Evolutionary conservation across 2,329 filamentous ascomycete species (phyloP), one percentile per base, ranked within the genome.

Genomic region (Alternaria triticina): DNA sequence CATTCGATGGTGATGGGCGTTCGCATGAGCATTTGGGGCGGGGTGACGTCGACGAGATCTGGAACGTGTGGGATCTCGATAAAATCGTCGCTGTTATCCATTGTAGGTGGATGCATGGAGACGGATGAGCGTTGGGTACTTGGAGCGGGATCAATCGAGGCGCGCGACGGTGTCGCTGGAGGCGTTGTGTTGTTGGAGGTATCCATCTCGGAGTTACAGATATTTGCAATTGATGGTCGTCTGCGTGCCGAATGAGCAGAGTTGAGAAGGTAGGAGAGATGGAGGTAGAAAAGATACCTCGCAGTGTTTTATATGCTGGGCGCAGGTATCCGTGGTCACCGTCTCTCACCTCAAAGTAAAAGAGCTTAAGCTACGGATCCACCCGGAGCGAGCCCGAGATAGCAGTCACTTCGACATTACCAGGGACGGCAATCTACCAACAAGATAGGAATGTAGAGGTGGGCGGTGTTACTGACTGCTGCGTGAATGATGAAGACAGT

Each of bases 1-100:
- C 57, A 71, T 17, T 67, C 54, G 11, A 75, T 50, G 3, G 56
- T 69, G 9, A 73, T 57, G 11, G 61, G 54, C 0, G 65, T 66
- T 7, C 65, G 45, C 57, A 69, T 65, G 1, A 65, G 57, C 12
- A 61, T 49, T 58, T 59, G 61, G 3, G 44, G 20, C 1, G 61
- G 61, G 10, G 49, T 54, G 33, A 60, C 23, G 1, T 51, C 22
- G 3, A 6, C 12, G 9, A 23, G 5, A 17, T 22, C 50, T 20
- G 43, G 13, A 9, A 22, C n/a, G 3, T 47, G 54, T 6, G 17
- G 7, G 2, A 23, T 33, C 5, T 27, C 12, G 2, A 30, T 56
- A 10, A 30, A 56, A 13, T 56, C 33, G 3, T 22, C 30, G 2
- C 9, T 15, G 20, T 40, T 40, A 22, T 36, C 13, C 49, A 52